Evolutionary conservation across 768 basidiomycete species (phyloP).

Genomic region (Tephrocybe sp.): DNA sequence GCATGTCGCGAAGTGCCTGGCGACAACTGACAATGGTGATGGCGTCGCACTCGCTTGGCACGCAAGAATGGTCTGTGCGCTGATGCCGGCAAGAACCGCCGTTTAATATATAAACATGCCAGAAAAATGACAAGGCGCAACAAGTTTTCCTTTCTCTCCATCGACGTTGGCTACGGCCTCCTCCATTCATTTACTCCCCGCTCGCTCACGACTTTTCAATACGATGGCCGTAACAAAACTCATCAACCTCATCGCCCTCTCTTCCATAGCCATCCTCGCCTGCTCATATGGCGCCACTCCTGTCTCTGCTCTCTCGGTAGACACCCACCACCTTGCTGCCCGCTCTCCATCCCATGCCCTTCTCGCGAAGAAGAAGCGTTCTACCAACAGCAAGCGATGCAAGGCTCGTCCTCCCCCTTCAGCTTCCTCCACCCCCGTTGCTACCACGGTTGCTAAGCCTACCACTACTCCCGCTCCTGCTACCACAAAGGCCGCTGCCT

Average conservation of each 20-base stretch:
- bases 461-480: constrained; percentile 17
- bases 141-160: constrained; percentile 13
- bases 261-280: constrained; percentile 56
- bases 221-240: constrained; percentile 48
- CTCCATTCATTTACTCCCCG: constrained; percentile 23
- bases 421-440: constrained; percentile 12
- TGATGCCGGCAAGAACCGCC: constrained; percentile 23
- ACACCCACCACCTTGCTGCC: constrained; percentile 34
- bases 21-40: not conserved
- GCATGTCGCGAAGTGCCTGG: not conserved
- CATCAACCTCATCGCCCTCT: constrained; percentile 57
- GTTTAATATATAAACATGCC: constrained; percentile 13
- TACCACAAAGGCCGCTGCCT: constrained; percentile 5
- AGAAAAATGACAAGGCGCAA: constrained; percentile 10
- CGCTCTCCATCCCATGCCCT: constrained; percentile 49
- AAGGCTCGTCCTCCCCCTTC: constrained; percentile 45
- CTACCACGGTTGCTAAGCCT: constrained; percentile 16
- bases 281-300: constrained; percentile 45
- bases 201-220: constrained; percentile 21
- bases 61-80: constrained; percentile 19
- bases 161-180: constrained; percentile 25
- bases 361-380: constrained; percentile 53
- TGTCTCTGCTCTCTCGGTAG: constrained; percentile 54
- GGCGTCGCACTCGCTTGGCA: not conserved
- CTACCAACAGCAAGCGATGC: constrained; percentile 50